Evolutionary conservation across 2,329 filamentous ascomycete genomes (phyloP).

Genomic region (Trichophyton schoenleinii): DNA sequence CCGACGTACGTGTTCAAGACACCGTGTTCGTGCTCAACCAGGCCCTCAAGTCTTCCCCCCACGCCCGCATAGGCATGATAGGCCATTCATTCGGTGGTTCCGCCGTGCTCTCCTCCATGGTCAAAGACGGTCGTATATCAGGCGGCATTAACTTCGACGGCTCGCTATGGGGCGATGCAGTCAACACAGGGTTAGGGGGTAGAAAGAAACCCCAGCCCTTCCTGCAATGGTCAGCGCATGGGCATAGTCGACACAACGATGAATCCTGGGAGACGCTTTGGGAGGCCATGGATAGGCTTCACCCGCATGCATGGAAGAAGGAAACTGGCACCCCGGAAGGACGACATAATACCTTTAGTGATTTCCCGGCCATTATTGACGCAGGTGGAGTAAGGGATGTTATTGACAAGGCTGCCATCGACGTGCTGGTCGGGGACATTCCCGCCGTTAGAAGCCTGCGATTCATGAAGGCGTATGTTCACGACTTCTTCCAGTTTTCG

Average conservation of each 20-base stretch:
- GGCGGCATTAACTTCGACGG: constrained; percentile 29
- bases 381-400: background rate
- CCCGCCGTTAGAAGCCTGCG: background rate
- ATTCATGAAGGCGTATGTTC: background rate
- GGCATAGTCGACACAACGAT: constrained; percentile 11
- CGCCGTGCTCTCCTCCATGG: constrained; percentile 17
- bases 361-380: constrained; percentile 14
- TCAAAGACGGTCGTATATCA: constrained; percentile 16
- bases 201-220: constrained; percentile 11
- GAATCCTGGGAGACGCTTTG: constrained; percentile 13
- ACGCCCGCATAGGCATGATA: constrained; percentile 13
- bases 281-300: constrained; percentile 7
- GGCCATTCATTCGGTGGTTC: constrained; percentile 30
- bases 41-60: background rate
- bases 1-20: constrained; percentile 2
- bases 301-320: constrained; percentile 11
- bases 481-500: constrained; percentile 3
- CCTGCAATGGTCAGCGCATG: constrained; percentile 11
- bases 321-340: constrained; percentile 11
- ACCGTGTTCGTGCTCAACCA: background rate
- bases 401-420: background rate
- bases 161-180: constrained; percentile 15
- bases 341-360: constrained; percentile 14
- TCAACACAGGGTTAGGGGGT: constrained; percentile 10
- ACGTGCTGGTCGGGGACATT: background rate